phyloP scores from a whole-genome alignment of 371 early-diverging fungal genomes.

The Dichotomocladium elegans region DNA sequence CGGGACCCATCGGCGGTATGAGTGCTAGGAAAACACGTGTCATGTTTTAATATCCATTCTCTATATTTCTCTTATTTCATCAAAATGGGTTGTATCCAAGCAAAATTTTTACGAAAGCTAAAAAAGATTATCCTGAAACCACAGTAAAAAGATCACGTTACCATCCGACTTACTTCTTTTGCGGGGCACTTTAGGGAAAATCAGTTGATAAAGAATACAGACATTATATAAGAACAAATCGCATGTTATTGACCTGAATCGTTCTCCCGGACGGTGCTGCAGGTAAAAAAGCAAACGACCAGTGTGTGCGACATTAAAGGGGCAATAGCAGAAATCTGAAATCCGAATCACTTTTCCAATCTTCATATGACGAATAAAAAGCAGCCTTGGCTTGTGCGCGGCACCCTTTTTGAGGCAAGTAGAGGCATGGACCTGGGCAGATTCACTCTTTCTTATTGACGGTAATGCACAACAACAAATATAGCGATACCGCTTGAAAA shows the following conservation, averaged over 20 bases:
- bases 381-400: slow-evolving; percentile 5
- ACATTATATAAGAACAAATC: too few relatives aligned
- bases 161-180: too few relatives aligned
- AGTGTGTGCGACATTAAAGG: background rate
- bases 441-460: background rate
- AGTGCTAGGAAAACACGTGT: too few relatives aligned
- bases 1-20: too few relatives aligned
- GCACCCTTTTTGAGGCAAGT: slow-evolving; percentile 6
- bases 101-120: too few relatives aligned
- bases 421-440: background rate
- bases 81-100: too few relatives aligned
- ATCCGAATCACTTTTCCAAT: background rate
- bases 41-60: too few relatives aligned
- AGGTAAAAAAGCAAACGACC: background rate
- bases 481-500: background rate
- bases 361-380: slow-evolving; percentile 3
- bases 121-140: too few relatives aligned
- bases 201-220: background rate
- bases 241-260: background rate
- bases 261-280: background rate
- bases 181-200: too few relatives aligned
- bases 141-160: too few relatives aligned
- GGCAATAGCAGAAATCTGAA: background rate
- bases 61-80: too few relatives aligned
- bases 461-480: background rate